Evolutionary conservation across 148 eudicot genomes (phyloP).

Genomic region (Heliamphora exappendiculata): DNA sequence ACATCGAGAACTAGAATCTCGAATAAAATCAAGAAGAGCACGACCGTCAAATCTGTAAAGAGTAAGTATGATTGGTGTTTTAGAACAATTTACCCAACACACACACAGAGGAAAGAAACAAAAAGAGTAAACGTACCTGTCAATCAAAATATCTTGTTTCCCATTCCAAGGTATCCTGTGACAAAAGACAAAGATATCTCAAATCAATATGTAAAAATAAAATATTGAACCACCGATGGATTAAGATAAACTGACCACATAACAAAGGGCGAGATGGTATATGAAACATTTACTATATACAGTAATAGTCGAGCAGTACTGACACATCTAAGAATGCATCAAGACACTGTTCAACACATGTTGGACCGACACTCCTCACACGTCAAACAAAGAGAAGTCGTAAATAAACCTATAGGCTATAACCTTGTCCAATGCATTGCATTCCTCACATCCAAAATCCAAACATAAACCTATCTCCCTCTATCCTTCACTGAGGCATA

Average conservation of each 20-base stretch:
- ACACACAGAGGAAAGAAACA: background rate
- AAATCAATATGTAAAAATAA: background rate
- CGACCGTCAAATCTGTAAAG: constrained; percentile 93
- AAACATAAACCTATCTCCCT: background rate
- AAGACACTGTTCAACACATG: too few species aligned
- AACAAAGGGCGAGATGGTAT: background rate
- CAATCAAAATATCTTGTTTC: constrained; percentile 80
- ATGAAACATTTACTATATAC: background rate
- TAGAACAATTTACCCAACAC: background rate
- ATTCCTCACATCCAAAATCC: background rate
- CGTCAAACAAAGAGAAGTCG: background rate
- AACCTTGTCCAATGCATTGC: background rate
- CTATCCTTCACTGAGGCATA: background rate
- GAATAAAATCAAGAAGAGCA: constrained; percentile 95
- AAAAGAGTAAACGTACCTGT: constrained; percentile 43
- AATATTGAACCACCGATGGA: background rate
- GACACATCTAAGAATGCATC: background rate
- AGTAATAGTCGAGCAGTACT: background rate
- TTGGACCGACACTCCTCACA: background rate
- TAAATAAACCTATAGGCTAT: background rate
- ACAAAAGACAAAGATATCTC: constrained; percentile 14
- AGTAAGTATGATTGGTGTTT: constrained; percentile 3
- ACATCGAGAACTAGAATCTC: constrained; percentile 72
- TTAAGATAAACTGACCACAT: constrained; percentile 2
- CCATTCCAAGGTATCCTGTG: constrained; percentile 99